phyloP scores from a whole-genome alignment of 1,139 yeast species.

The Lodderomyces margitis region DNA sequence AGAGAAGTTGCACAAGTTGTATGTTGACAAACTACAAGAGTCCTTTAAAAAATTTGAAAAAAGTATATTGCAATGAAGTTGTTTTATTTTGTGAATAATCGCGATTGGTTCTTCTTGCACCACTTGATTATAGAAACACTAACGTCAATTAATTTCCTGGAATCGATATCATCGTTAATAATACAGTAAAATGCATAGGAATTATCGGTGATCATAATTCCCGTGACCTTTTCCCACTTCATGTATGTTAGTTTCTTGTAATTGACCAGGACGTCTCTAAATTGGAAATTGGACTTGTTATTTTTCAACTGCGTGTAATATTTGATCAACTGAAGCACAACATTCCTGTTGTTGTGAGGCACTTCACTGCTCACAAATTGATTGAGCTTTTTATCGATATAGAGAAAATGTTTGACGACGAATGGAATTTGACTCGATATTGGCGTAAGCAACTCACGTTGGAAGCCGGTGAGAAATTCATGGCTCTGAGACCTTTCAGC shows the following conservation, averaged over 20 bases:
- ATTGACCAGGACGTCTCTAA: slow-evolving; percentile 11
- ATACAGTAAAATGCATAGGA: slow-evolving; percentile 41
- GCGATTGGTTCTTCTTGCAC: slow-evolving; percentile 36
- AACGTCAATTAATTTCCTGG: slow-evolving; percentile 32
- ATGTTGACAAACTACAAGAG: slow-evolving; percentile 55
- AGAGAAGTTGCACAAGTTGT: slow-evolving; percentile 67
- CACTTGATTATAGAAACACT: slow-evolving; percentile 37
- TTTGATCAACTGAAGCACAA: slow-evolving; percentile 27
- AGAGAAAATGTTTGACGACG: slow-evolving; percentile 70
- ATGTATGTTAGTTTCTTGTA: slow-evolving; percentile 36
- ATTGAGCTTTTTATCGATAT: slow-evolving; percentile 59
- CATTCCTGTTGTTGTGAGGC: slow-evolving; percentile 14
- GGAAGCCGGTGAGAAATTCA: slow-evolving; percentile 36
- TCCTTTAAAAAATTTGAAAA: slow-evolving; percentile 62
- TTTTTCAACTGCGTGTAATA: slow-evolving; percentile 32
- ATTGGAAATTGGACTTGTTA: slow-evolving; percentile 21
- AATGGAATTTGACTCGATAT: slow-evolving; percentile 11
- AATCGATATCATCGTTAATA: slow-evolving; percentile 23
- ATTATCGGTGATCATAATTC: slow-evolving; percentile 39
- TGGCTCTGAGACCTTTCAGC: slow-evolving; percentile 30
- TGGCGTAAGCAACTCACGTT: slow-evolving; percentile 26
- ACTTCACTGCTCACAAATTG: slow-evolving; percentile 35
- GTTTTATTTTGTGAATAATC: slow-evolving; percentile 25
- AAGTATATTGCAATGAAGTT: slow-evolving; percentile 32
- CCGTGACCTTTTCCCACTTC: slow-evolving; percentile 32